Percentiles rank a stretch among this genome's conserved stretches.
Conservation (phyloP, 306 rosid genomes). For the Phaseolus lunatus region DNA sequence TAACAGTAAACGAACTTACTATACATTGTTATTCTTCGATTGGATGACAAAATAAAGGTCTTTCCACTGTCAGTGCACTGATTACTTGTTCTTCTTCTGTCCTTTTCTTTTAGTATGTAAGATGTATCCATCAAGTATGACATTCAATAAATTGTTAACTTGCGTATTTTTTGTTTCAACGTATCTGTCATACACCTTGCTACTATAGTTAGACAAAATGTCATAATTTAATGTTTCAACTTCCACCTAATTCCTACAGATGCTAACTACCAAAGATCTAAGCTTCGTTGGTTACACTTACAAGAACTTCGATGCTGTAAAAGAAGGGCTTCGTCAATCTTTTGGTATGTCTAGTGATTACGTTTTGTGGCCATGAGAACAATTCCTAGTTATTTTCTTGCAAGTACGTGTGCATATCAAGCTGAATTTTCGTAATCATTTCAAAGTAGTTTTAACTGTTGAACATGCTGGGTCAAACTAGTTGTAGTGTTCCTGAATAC, state of each 20-base stretch:
- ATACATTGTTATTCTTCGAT: not conserved
- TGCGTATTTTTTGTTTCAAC: conserved; percentile 1
- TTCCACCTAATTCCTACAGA: conserved; percentile 63
- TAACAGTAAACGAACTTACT: not conserved
- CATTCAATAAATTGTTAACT: conserved; percentile 11
- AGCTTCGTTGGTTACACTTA: conserved; percentile 96
- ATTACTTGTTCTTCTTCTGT: not conserved
- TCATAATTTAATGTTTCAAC: conserved; percentile 31
- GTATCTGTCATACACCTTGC: not conserved
- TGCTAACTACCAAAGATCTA: conserved; percentile 96
- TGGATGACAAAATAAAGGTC: not conserved
- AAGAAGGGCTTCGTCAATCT: conserved; percentile 88
- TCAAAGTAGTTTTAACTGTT: conserved; percentile 18
- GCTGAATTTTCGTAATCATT: conserved; percentile 23
- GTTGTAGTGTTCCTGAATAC: conserved; percentile 3
- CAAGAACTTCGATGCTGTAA: conserved; percentile 98
- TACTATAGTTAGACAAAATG: conserved; percentile 33
- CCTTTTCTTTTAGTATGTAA: not conserved
- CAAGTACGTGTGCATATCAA: conserved; percentile 23
- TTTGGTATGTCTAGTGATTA: conserved; percentile 60
- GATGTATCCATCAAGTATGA: not conserved
- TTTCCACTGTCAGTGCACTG: not conserved
- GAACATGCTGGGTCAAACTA: conserved; percentile 19
- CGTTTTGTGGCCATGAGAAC: conserved; percentile 23
- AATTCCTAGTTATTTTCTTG: conserved; percentile 37